phyloP scores from a whole-genome alignment of 208 protist species.

The Trypanosoma brucei region DNA sequence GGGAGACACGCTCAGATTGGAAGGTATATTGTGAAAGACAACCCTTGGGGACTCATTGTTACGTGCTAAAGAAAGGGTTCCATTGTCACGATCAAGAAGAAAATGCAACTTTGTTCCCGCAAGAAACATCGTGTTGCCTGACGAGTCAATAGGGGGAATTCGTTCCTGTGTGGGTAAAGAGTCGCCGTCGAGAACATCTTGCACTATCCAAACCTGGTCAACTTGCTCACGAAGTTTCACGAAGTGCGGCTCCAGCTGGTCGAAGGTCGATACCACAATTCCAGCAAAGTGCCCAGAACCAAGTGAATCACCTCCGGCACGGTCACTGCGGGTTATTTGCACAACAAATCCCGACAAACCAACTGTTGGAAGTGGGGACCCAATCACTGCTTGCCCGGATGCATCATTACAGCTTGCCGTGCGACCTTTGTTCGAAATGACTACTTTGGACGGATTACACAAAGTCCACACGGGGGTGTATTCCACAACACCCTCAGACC shows the following conservation, averaged over 20 bases:
- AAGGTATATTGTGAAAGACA: slow-evolving; percentile 72
- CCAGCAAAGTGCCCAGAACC: slow-evolving; percentile 86
- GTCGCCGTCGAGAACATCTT: slow-evolving; percentile 84
- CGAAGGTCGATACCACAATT: slow-evolving; percentile 56
- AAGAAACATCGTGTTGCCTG: slow-evolving; percentile 37
- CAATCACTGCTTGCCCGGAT: slow-evolving; percentile 61
- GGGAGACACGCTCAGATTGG: slow-evolving; percentile 45
- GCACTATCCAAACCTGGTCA: slow-evolving; percentile 74
- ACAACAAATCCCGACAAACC: slow-evolving; percentile 80
- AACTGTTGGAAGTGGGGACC: slow-evolving; percentile 48
- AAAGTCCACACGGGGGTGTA: slow-evolving; percentile 63
- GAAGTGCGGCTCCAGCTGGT: slow-evolving; percentile 49
- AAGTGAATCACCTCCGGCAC: slow-evolving; percentile 45
- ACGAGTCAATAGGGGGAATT: slow-evolving; percentile 45
- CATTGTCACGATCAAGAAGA: slow-evolving; percentile 63
- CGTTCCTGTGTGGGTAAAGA: slow-evolving; percentile 68
- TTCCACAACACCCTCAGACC: slow-evolving; percentile 6
- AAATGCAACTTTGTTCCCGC: slow-evolving; percentile 79
- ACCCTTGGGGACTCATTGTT: slow-evolving; percentile 72
- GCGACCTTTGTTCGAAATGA: slow-evolving; percentile 47
- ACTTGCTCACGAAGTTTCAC: slow-evolving; percentile 37
- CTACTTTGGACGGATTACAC: slow-evolving; percentile 49
- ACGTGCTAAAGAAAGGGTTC: slow-evolving; percentile 70
- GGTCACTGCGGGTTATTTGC: slow-evolving; percentile 60
- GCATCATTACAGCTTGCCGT: slow-evolving; percentile 60